Conservation (phyloP, 1,284 basidiomycete genomes). For the Vanrija sp. region DNA sequence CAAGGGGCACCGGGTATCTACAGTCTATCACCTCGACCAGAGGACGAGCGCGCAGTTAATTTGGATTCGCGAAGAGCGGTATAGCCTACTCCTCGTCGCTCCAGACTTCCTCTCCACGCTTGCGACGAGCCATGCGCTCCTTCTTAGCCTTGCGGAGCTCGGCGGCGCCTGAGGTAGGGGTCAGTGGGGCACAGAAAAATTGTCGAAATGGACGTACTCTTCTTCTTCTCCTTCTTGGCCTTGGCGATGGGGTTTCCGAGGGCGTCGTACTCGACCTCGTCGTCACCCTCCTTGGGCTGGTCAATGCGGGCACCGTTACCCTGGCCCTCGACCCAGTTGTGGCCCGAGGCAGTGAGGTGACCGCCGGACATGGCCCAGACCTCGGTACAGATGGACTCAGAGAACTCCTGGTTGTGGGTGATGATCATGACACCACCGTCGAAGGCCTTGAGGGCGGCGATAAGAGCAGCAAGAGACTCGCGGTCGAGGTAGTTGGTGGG, state of each 20-base stretch:
- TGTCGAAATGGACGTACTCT: conserved; percentile 41
- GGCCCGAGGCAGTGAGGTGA: conserved; percentile 86
- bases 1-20: too few species aligned
- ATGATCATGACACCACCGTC: conserved; percentile 96
- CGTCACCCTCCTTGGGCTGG: conserved; percentile 78
- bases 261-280: conserved; percentile 85
- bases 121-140: conserved; percentile 82
- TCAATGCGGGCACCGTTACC: conserved; percentile 84
- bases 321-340: conserved; percentile 98
- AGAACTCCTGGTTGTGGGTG: conserved; percentile 97
- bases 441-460: conserved; percentile 91
- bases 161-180: conserved; percentile 50
- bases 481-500: conserved; percentile 94
- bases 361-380: conserved; percentile 82
- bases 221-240: conserved; percentile 78
- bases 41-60: too few species aligned
- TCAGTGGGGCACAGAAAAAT: too few species aligned
- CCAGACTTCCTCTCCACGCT: conserved; percentile 46
- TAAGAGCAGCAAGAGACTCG: conserved; percentile 93
- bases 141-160: conserved; percentile 90
- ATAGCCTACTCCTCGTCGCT: conserved; percentile 13
- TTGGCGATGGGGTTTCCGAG: conserved; percentile 91
- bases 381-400: conserved; percentile 76
- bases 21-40: too few species aligned
- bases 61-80: too few species aligned